These are phyloP conservation scores for Verticillium longisporum DNA, from an alignment of 2,329 filamentous ascomycete genomes.

Conservation along the genomic window DNA sequence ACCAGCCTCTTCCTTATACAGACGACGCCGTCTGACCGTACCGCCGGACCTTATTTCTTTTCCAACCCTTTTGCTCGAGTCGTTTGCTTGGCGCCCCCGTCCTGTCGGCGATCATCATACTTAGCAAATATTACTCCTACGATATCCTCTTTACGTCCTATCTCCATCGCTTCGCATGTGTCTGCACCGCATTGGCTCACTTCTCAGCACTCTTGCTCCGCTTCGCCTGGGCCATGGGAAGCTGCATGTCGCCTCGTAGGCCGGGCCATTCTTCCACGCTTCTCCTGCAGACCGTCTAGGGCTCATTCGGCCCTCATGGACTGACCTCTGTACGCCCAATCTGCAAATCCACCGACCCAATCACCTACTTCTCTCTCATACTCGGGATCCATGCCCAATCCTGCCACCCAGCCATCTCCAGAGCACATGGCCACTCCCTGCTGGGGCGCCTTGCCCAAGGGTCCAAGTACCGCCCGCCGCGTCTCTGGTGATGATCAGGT, in stretches of 20 bases:
- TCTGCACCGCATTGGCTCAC: conserved; percentile 37
- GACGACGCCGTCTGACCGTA: not conserved
- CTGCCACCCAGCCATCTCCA: not conserved
- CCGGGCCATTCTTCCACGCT: conserved; percentile 8
- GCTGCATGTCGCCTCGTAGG: conserved; percentile 12
- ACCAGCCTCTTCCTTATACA: not conserved
- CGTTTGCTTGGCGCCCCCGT: conserved; percentile 4
- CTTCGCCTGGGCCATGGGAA: conserved; percentile 10
- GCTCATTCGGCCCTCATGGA: not conserved
- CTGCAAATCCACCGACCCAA: not conserved
- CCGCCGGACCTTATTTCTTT: conserved; percentile 1
- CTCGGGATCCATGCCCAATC: not conserved
- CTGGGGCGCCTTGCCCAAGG: conserved; percentile 49
- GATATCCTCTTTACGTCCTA: not conserved
- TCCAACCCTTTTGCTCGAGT: conserved; percentile 6
- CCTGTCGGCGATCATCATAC: not conserved
- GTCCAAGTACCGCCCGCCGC: conserved; percentile 21
- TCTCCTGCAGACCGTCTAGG: not conserved
- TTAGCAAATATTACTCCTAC: not conserved
- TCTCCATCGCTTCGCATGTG: conserved; percentile 22
- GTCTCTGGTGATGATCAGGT: conserved; percentile 19
- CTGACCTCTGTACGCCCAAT: not conserved
- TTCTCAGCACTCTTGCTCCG: not conserved
- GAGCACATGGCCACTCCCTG: conserved; percentile 42
- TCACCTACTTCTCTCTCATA: not conserved